Conservation (phyloP, 306 rosid genomes). For the Trifolium repens region DNA sequence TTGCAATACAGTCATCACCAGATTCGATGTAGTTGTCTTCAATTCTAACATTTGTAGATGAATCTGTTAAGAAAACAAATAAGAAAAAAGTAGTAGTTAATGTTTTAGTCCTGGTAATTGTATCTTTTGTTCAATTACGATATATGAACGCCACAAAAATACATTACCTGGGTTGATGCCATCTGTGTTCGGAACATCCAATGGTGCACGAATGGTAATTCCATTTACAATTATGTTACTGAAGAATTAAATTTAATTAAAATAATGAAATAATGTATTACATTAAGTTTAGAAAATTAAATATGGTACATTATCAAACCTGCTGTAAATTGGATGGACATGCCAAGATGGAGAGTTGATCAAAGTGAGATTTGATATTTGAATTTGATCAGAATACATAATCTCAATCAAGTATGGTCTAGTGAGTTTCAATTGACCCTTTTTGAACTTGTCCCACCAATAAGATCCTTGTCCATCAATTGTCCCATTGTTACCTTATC, state of each 20-base stretch:
- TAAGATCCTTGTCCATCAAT: constrained; percentile 77
- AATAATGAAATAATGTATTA: neutral
- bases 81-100: too few species aligned
- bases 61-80: constrained; percentile 49
- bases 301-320: constrained; percentile 37
- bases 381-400: constrained; percentile 60
- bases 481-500: constrained; percentile 72
- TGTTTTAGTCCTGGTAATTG: too few species aligned
- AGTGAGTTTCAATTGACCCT: constrained; percentile 44
- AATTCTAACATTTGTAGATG: constrained; percentile 54
- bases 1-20: constrained; percentile 12
- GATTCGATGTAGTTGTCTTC: constrained; percentile 66
- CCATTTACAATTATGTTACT: constrained; percentile 61
- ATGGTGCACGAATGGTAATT: constrained; percentile 68
- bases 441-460: constrained; percentile 71
- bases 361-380: constrained; percentile 68
- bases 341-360: constrained; percentile 75
- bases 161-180: constrained; percentile 75
- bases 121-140: too few species aligned
- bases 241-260: constrained; percentile 26
- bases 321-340: constrained; percentile 78
- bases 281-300: neutral
- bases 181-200: constrained; percentile 76
- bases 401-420: constrained; percentile 74
- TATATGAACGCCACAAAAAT: neutral